phyloP scores from a whole-genome alignment of 192 early-diverging fungal genomes.

The Coemansia sp. region DNA sequence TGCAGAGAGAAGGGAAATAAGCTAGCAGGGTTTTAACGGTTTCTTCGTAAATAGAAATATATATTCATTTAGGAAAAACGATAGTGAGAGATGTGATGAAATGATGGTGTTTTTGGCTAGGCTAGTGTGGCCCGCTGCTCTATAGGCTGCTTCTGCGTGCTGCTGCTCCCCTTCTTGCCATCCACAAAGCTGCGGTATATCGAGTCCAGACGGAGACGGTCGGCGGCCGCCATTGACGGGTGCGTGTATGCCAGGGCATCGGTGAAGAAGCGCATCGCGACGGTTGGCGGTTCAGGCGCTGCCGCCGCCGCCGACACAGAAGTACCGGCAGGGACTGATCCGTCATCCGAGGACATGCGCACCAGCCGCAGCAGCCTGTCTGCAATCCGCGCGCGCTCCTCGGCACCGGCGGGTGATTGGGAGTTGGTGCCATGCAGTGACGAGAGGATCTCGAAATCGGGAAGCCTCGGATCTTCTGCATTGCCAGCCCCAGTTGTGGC shows the following conservation, averaged over 20 bases:
- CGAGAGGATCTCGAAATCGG: slow-evolving; percentile 17
- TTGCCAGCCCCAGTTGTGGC: neutral
- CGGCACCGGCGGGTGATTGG: slow-evolving; percentile 5
- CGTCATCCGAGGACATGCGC: neutral
- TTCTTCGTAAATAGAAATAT: neutral
- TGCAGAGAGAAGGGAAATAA: slow-evolving; percentile 62
- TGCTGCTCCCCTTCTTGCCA: slow-evolving; percentile 36
- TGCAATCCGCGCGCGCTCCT: slow-evolving; percentile 23
- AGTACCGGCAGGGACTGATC: neutral
- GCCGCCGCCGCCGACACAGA: neutral
- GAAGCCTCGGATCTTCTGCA: slow-evolving; percentile 1
- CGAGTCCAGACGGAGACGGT: slow-evolving; percentile 28
- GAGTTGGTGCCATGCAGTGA: neutral
- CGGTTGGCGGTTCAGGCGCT: neutral
- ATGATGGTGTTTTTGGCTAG: neutral
- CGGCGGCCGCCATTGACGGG: slow-evolving; percentile 32
- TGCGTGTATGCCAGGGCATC: slow-evolving; percentile 22
- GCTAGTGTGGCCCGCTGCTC: slow-evolving; percentile 53
- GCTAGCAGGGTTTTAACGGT: neutral
- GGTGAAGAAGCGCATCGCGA: slow-evolving; percentile 28
- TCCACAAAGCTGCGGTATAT: slow-evolving; percentile 54
- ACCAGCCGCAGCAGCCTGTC: slow-evolving; percentile 23
- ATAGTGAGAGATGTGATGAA: neutral
- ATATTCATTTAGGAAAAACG: neutral
- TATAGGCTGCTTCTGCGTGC: slow-evolving; percentile 19